Evolutionary conservation across 345 rosid genomes (phyloP).

Genomic region (Draba incana): DNA sequence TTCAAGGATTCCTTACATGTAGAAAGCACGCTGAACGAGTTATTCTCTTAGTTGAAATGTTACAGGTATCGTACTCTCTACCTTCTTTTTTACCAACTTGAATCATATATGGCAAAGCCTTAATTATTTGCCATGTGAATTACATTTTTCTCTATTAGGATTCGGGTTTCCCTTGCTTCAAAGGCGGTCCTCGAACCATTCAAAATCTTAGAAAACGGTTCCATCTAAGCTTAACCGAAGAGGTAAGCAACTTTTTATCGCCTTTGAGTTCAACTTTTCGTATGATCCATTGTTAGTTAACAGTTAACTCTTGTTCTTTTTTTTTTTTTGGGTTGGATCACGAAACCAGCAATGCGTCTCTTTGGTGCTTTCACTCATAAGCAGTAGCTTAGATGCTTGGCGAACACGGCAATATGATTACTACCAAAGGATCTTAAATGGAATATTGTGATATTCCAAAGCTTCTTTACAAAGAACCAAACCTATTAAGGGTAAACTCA

Average conservation of each 20-base stretch:
- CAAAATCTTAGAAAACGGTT: conserved; percentile 93
- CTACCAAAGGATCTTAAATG: conserved; percentile 95
- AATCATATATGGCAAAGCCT: neutral
- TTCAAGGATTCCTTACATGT: conserved; percentile 97
- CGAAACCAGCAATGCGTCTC: conserved; percentile 93
- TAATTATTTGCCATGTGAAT: conserved; percentile 12
- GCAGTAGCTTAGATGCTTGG: conserved; percentile 99
- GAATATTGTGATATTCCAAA: conserved; percentile 69
- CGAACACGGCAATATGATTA: conserved; percentile 97
- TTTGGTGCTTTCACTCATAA: conserved; percentile 93
- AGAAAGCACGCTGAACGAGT: conserved; percentile 97
- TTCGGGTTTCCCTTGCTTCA: conserved; percentile 98
- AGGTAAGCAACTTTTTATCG: conserved; percentile 53
- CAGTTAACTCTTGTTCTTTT: conserved; percentile 5
- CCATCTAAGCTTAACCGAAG: conserved; percentile 95
- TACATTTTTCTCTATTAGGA: conserved; percentile 56
- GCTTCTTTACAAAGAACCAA: conserved; percentile 16
- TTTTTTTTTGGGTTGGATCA: neutral
- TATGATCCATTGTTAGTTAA: conserved; percentile 17
- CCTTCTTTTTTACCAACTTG: conserved; percentile 12
- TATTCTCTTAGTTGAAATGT: conserved; percentile 97
- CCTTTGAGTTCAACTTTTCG: neutral
- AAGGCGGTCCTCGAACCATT: conserved; percentile 93
- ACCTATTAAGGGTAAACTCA: conserved; percentile 25
- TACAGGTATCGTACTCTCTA: conserved; percentile 67